Base-by-base conservation (phyloP, 179 eudicot species). In the Monotropa hypopitys region DNA sequence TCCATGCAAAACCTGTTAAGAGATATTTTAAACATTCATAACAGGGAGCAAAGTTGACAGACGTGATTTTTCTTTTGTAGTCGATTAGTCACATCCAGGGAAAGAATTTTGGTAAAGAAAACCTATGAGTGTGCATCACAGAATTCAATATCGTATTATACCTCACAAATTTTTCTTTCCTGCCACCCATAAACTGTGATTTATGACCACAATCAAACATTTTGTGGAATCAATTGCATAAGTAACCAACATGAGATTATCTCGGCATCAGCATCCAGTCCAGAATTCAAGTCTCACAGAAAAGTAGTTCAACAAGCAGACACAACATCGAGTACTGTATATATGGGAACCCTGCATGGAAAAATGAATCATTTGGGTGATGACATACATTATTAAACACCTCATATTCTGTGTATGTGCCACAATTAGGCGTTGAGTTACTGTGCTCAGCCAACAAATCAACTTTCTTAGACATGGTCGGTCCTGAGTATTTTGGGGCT, bases 101-200 rank as follows among this genome's bases (percentile, higher is more conserved):
- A 26, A 30, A 26, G 53, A 56, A 35, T n/a, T 5, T 61, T 6
- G 12, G 4, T 3, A 32, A 6, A 54, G n/a, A 54, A 11, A 73
- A 35, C 76, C 2, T 26, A 70, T 0, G 56, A 15, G 21, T 15
- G 46, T 47, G 40, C 21, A 18, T 1, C 7, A 16, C n/a, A 23
- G 15, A 28, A 56, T 10, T 23, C 7, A 7, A 40, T 40, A 0
- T 11, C 21, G 40, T 32, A 42, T 23, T 33, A 26, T 84, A 91
- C 96, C 96, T 91, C 62, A 88, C 90, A 80, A 91, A 91, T 84
- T 89, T 89, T 78, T 91, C 96, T 84, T 86, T 84, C 83, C 85
- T 88, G 72, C 96, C 86, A 57, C 80, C 75, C 61, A 87, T 46
- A 81, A 76, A 86, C 73, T 84, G 85, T 57, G 86, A 74, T 78